Base-by-base conservation (phyloP, 495 filamentous ascomycete genomes). In the Halenospora varia region DNA sequence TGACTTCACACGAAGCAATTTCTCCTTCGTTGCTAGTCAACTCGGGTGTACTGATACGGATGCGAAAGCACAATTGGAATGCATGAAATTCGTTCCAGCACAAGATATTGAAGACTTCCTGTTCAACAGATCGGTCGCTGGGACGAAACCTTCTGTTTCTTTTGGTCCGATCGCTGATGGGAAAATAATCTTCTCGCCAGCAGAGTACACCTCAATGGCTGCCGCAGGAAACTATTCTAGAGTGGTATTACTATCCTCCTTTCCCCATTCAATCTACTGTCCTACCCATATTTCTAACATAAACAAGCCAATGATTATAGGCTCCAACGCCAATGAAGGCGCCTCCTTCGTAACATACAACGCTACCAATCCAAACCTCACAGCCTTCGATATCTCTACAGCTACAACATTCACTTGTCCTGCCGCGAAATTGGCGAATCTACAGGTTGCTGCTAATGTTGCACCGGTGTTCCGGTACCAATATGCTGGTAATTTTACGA, bases 91-190 rank as follows among this genome's bases (percentile, higher is more conserved):
- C 67, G 62, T 3, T 59, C 76, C 18, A 51, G 29, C 71, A 15
- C 57, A 64, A 4, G 71, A 70, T 18, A 61, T 57, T 9, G 56
- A 63, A 2, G 66, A 69, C 42, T 63, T 72, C 15, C 50, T 0
- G 47, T 62, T 4, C 59, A 65, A 15, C 65, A 69, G 3, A 56
- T 57, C 20, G 51, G 42, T 51, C 55, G 44, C 55, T 20, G 53
- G 35, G 26, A 44, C 35, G 3, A 41, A 61, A 22, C 67, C 71
- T 0, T 60, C 64, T 35, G 29, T 35, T 35, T 4, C 29, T 2
- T 81, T 79, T 66, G 65, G 72, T 51, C 75, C 77, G 4, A 75
- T 72, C 1, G 61, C 70, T 26, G 77, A 79, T 57, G 63, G 68
- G 6, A 50, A 62, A 2, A 66, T 69, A 8, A 73, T 81, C 1